These are phyloP conservation scores for Salisapilia sapeloensis DNA, from an alignment of 352 stramenopile species.

Conservation along the genomic window DNA sequence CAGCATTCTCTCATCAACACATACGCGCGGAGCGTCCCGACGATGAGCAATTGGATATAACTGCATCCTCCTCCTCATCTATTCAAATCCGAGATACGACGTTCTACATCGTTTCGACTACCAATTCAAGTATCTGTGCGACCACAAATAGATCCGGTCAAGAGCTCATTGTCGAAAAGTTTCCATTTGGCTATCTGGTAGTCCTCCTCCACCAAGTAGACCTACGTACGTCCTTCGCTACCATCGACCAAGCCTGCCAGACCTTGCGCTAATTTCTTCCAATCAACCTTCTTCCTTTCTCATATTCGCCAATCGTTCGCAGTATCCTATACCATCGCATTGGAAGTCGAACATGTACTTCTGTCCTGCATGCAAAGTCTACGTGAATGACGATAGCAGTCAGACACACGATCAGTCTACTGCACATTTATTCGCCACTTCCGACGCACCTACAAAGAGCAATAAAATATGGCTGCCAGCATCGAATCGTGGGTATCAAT, in stretches of 20 bases:
- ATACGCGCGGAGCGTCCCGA: too few relatives aligned
- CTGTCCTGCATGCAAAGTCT: constrained; percentile 36
- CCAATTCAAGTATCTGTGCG: constrained; percentile 23
- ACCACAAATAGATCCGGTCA: constrained; percentile 12
- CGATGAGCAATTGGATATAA: background rate
- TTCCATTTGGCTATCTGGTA: constrained; percentile 28
- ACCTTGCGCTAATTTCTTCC: constrained; percentile 5
- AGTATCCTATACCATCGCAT: too few relatives aligned
- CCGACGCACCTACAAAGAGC: constrained; percentile 17
- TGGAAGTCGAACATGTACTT: constrained; percentile 24
- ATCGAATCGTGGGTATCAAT: constrained; percentile 42
- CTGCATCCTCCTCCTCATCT: constrained; percentile 4
- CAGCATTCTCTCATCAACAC: constrained; percentile 23
- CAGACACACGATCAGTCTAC: constrained; percentile 34
- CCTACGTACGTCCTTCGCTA: constrained; percentile 7
- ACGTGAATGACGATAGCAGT: constrained; percentile 29
- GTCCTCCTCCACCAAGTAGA: constrained; percentile 19
- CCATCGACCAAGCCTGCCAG: constrained; percentile 16
- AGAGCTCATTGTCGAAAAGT: constrained; percentile 23
- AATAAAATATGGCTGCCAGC: constrained; percentile 46
- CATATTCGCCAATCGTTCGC: too few relatives aligned
- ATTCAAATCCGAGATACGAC: constrained; percentile 10
- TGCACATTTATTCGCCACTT: constrained; percentile 24
- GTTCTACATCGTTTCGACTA: constrained; percentile 26
- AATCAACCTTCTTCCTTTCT: too few relatives aligned